phyloP scores from a whole-genome alignment of 176 grass and related monocot genomes.

The Rhynchospora pubera region DNA sequence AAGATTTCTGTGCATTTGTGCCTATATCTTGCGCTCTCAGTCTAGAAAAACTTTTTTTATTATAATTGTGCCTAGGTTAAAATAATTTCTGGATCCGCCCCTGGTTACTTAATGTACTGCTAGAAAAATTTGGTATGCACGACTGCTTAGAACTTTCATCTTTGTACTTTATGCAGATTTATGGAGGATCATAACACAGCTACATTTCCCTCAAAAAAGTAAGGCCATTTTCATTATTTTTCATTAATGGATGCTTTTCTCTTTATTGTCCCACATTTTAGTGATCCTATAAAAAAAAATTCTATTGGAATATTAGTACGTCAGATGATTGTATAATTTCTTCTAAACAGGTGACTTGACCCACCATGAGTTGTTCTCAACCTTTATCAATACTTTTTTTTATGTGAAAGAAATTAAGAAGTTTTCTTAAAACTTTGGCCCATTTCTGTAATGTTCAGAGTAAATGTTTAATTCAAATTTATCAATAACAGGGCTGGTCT shows the following conservation, averaged over 20 bases:
- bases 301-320: neutral
- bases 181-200: conserved; percentile 99
- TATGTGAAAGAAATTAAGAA: too few species aligned
- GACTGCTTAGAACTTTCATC: neutral
- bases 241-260: neutral
- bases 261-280: neutral
- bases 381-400: too few species aligned
- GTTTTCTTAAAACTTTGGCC: neutral
- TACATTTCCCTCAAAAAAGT: conserved; percentile 96
- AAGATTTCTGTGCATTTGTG: too few species aligned
- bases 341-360: neutral
- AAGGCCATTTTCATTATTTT: conserved; percentile 12
- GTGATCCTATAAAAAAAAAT: neutral
- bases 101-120: neutral
- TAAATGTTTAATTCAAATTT: neutral
- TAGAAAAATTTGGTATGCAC: neutral
- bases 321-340: neutral
- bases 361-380: neutral
- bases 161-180: conserved; percentile 48
- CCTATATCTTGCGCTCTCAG: too few species aligned
- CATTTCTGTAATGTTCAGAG: neutral
- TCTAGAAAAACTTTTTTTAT: too few species aligned
- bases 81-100: too few species aligned
- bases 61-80: too few species aligned
- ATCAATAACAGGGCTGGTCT: neutral